Base-by-base conservation (phyloP, 2,329 filamentous ascomycete species). In the Xylariaceae sp. region DNA sequence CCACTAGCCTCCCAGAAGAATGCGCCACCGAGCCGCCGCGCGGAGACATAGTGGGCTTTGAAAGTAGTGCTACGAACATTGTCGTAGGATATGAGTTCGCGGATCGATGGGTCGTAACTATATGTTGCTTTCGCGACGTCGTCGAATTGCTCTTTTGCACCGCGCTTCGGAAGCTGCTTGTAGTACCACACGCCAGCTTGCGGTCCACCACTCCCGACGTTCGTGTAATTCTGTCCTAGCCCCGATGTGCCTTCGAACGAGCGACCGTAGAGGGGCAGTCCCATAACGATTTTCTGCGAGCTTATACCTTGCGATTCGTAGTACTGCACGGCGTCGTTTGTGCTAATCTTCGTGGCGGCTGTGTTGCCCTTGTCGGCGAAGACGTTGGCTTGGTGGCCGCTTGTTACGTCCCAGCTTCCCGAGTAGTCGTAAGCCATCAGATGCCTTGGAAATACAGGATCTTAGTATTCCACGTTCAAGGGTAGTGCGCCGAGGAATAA, bases 1-100 rank as follows among this genome's bases (percentile, higher is more conserved):
- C 82, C 84, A 56, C 81, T 86, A 10, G 82, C 85, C 68, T 95
- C 89, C 89, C 89, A 95, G 78, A 87, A 95, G 75, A 94, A 88
- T 0, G 81, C 84, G 11, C 89, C 89, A 1, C 86, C 89, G 1
- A 95, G 76, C 0, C 78, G 72, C 46, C 75, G 73, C 18, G 71
- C 60, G 57, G 73, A 70, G 56, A 94, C 75, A 62, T 85, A 94
- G 9, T 72, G 64, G 1, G 78, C 78, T 72, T 94, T 95, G 55
- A 71, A 63, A 27, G 64, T 65, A 1, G 80, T 80, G 54, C 84
- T 81, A 31, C 70, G 65, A 0, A 80, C 72, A 4, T 78, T 86
- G 59, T 87, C 84, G 60, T 89, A 94, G 19, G 80, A 82, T 44
- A 95, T 73, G 70, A 94, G 80, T 60, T 82, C 81, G 44, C 74